Base-by-base conservation (phyloP, 495 filamentous ascomycete genomes). In the Durotheca rogersii region DNA sequence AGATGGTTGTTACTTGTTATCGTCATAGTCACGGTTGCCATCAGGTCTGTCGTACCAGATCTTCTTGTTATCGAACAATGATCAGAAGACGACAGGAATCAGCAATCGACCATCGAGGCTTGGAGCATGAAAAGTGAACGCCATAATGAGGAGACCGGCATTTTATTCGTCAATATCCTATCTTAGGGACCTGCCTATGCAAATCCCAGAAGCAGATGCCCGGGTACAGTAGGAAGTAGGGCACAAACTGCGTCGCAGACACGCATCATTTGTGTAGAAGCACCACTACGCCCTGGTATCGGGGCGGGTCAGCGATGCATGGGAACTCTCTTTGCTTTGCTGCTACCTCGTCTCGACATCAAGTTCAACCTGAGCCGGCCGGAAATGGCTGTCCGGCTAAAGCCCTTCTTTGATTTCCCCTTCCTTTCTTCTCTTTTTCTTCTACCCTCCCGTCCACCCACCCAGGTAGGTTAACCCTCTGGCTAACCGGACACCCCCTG, bases 391-490 rank as follows among this genome's bases (percentile, higher is more conserved):
- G 18, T 29, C 42, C 25, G 38, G 12, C 21, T 47, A 34, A 12
- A 37, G 25, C 40, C 3, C 2, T 48, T 38, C 39, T 43, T 52
- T 47, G 37, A 46, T 29, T 41, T 41, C 37, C 7, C 18, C 35
- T 31, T 45, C 36, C 31, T 3, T 19, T 34, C 10, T 53, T 47
- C 43, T 9, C 23, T 27, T n/a, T 35, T n/a, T 35, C 32, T n/a
- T 35, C 11, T 7, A n/a, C 27, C 27, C 7, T 7, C 11, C 32
- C 11, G 3, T 35, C 32, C 32, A 35, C 12, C 32, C 57, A 56
- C 52, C 57, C 57, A 60, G 57, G 57, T 56, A n/a, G n/a, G n/a
- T n/a, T n/a, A n/a, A n/a, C n/a, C n/a, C 57, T 60, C 56, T 56
- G 57, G 57, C 56, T 55, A 51, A 37, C 42, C 39, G 41, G 51